Conservation (phyloP, 108 stramenopile genomes). For the Mediolabrus comicus region DNA sequence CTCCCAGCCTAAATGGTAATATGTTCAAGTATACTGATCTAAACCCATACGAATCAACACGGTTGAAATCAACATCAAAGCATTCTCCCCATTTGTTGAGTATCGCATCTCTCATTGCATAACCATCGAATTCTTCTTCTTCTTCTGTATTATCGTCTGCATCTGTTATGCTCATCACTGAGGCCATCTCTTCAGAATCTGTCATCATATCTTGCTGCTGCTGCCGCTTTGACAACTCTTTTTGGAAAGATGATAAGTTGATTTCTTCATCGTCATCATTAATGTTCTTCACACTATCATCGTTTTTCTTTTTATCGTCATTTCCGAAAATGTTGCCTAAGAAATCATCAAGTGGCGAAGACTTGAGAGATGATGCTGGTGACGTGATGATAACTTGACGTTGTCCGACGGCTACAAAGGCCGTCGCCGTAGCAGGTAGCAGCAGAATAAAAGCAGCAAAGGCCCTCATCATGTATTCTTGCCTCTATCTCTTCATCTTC, state of each 20-base stretch:
- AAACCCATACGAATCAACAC: conserved; percentile 61
- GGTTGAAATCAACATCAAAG: conserved; percentile 63
- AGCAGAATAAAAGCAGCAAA: not conserved
- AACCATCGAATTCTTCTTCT: conserved; percentile 60
- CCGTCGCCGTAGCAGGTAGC: not conserved
- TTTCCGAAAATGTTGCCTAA: conserved; percentile 14
- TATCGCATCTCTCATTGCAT: conserved; percentile 61
- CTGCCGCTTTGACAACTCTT: conserved; percentile 26
- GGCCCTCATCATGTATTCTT: conserved; percentile 25
- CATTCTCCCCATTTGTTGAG: conserved; percentile 55
- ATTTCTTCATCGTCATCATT: conserved; percentile 6
- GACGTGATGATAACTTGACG: not conserved
- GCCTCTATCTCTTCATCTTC: too few relatives aligned
- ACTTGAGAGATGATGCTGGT: not conserved
- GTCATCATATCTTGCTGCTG: not conserved
- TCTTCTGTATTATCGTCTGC: not conserved
- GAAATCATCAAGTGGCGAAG: conserved; percentile 16
- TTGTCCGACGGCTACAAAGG: not conserved
- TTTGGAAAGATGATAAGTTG: conserved; percentile 21
- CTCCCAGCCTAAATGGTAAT: conserved; percentile 59
- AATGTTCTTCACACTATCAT: not conserved
- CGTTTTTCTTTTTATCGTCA: conserved; percentile 1
- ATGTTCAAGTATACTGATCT: conserved; percentile 64
- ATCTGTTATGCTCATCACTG: not conserved
- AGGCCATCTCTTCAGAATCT: not conserved